Base-by-base conservation (phyloP, 2,329 filamentous ascomycete species). In the Beauveria sp. region DNA sequence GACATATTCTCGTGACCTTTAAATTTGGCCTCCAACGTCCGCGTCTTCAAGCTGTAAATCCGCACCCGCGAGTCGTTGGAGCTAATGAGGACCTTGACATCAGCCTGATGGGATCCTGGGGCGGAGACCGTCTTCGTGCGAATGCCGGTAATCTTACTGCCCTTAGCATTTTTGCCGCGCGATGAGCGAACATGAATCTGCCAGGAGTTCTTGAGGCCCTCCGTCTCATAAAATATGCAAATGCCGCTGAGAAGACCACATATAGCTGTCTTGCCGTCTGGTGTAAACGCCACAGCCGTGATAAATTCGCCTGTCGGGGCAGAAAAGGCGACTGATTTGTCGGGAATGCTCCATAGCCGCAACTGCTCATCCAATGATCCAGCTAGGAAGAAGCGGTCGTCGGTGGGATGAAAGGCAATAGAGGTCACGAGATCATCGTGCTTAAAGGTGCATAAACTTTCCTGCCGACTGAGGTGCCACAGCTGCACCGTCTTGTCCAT, bases 401-500 rank as follows among this genome's bases (percentile, higher is more conserved):
- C 95, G 31, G 85, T 88, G 0, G 95, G 95, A 71, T 99, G 95
- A 67, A 99, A 99, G 43, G 91, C 86, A 55, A 99, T 93, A 1
- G 92, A 93, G 0, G 95, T 96, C 52, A 98, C 93, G 68, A 97
- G 92, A 72, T 99, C 95, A 68, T 88, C 91, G 74, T 98, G 95
- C 69, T 93, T 91, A 77, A 98, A 99, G 2, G 89, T 92, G 74
- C 92, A 96, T 0, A 99, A 80, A 69, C 92, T 97, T 69, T 98
- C 93, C 3, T 82, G 75, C 58, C 93, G 83, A 70, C 85, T 93
- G 65, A 95, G 82, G 74, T 99, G 95, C 93, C 95, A 99, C 53
- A 99, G 75, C 16, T 91, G 85, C 14, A 99, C 95, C 0, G 93
- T 96, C 78, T 97, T 97, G 73, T 99, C 95, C 92, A 98, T 97